These are phyloP conservation scores for Mentha longifolia DNA, from an alignment of 257 asterid species.

Conservation along the genomic window DNA sequence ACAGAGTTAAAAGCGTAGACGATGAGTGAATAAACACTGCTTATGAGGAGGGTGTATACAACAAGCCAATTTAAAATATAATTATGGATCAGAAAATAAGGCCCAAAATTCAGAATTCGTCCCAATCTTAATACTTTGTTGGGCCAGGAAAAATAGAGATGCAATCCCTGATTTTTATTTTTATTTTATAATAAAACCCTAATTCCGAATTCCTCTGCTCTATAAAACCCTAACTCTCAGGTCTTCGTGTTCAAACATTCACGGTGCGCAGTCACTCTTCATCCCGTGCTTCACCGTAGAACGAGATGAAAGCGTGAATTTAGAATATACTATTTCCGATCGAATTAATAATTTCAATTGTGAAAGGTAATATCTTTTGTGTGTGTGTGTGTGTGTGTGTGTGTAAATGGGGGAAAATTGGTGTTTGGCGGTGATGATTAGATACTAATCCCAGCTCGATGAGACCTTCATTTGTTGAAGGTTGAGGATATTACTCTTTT, in stretches of 20 bases:
- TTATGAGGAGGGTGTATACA: too few relatives aligned
- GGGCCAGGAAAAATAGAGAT: too few relatives aligned
- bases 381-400: too few relatives aligned
- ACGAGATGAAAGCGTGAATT: neutral
- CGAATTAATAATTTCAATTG: neutral
- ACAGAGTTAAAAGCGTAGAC: too few relatives aligned
- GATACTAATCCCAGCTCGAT: conserved; percentile 64
- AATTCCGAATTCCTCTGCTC: neutral
- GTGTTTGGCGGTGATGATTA: conserved; percentile 51
- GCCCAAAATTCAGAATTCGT: too few relatives aligned
- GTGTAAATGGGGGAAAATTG: neutral
- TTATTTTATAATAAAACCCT: neutral
- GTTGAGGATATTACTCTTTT: conserved; percentile 40
- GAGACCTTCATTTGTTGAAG: conserved; percentile 49
- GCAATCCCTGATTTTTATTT: too few relatives aligned
- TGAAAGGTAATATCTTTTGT: neutral
- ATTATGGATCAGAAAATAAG: too few relatives aligned
- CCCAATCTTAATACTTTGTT: too few relatives aligned
- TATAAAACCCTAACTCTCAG: neutral
- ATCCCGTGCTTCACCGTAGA: neutral
- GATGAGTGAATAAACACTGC: too few relatives aligned
- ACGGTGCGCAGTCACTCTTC: neutral
- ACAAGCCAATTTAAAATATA: too few relatives aligned
- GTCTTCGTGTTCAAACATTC: accelerated
- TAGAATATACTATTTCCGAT: neutral